A percentile compares a stretch with the other conserved stretches of the same genome.
Evolutionary conservation across 2,329 filamentous ascomycete species (phyloP).

Genomic region (Alternaria hordeiaustralica): DNA sequence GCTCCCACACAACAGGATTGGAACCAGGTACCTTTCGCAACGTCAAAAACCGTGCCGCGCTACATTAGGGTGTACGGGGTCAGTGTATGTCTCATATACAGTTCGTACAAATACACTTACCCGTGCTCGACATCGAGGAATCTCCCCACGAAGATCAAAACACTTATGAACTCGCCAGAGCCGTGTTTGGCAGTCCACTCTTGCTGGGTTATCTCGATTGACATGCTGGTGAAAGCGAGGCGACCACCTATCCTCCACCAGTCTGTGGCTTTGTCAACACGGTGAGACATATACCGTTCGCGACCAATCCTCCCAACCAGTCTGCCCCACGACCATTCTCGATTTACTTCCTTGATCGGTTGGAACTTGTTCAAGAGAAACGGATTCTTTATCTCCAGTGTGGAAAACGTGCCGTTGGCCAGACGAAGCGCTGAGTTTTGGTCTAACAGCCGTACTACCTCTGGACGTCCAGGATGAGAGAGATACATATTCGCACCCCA

Average conservation of each 20-base stretch:
- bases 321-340: conserved; percentile 6
- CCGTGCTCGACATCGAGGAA: conserved; percentile 8
- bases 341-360: not conserved
- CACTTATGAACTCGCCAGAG: conserved; percentile 13
- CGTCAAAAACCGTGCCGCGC: conserved; percentile 14
- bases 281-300: not conserved
- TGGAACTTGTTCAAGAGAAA: conserved; percentile 2
- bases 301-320: conserved; percentile 5
- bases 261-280: not conserved
- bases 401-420: not conserved
- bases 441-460: not conserved
- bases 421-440: not conserved
- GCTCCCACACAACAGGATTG: conserved; percentile 9
- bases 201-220: conserved; percentile 1
- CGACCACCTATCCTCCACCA: conserved; percentile 12
- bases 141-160: conserved; percentile 14
- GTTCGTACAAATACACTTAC: not conserved
- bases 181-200: conserved; percentile 14
- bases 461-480: not conserved
- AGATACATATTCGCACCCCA: conserved; percentile 18
- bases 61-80: not conserved
- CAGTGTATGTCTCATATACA: not conserved
- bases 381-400: not conserved
- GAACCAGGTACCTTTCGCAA: conserved; percentile 1
- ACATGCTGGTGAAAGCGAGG: conserved; percentile 13